Evolutionary conservation across 805 yeast genomes (phyloP).

Genomic region (Kuraishia hungarica): DNA sequence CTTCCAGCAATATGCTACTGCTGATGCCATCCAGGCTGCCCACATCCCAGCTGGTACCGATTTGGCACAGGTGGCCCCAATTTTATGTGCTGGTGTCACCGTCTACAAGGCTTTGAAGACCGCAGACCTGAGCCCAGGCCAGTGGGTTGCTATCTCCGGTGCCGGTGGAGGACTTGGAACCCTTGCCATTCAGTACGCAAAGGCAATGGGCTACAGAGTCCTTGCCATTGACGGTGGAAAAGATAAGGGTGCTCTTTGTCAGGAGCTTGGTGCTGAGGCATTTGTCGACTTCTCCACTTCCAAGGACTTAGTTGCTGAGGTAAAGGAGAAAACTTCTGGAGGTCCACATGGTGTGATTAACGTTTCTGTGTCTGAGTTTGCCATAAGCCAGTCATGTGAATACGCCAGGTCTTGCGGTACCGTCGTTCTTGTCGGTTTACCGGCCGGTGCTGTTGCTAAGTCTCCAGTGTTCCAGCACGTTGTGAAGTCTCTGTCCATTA

Average conservation of each 20-base stretch:
- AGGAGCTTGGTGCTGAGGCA: slow-evolving; percentile 36
- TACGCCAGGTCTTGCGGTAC: slow-evolving; percentile 46
- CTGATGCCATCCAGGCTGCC: slow-evolving; percentile 45
- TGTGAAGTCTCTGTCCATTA: slow-evolving; percentile 42
- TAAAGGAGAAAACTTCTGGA: slow-evolving; percentile 34
- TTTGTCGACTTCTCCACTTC: slow-evolving; percentile 35
- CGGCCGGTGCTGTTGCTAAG: slow-evolving; percentile 47
- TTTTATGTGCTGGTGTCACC: slow-evolving; percentile 46
- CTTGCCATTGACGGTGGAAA: slow-evolving; percentile 62
- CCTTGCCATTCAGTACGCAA: slow-evolving; percentile 67
- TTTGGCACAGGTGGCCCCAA: slow-evolving; percentile 38
- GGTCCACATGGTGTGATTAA: slow-evolving; percentile 46
- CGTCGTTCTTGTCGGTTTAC: slow-evolving; percentile 54
- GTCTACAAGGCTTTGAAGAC: slow-evolving; percentile 47
- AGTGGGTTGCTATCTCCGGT: slow-evolving; percentile 71
- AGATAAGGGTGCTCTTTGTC: slow-evolving; percentile 32
- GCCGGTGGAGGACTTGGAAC: slow-evolving; percentile 81
- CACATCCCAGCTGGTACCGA: slow-evolving; percentile 35
- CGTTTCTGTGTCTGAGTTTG: slow-evolving; percentile 42
- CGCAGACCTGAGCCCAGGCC: slow-evolving; percentile 45
- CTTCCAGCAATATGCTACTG: slow-evolving; percentile 46
- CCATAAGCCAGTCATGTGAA: slow-evolving; percentile 33
- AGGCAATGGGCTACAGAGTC: slow-evolving; percentile 67
- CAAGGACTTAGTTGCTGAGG: slow-evolving; percentile 30
- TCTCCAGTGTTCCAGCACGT: slow-evolving; percentile 48